These are phyloP conservation scores for Kockiozyma suomiensis DNA, from an alignment of 805 yeast genomes.

Conservation along the genomic window DNA sequence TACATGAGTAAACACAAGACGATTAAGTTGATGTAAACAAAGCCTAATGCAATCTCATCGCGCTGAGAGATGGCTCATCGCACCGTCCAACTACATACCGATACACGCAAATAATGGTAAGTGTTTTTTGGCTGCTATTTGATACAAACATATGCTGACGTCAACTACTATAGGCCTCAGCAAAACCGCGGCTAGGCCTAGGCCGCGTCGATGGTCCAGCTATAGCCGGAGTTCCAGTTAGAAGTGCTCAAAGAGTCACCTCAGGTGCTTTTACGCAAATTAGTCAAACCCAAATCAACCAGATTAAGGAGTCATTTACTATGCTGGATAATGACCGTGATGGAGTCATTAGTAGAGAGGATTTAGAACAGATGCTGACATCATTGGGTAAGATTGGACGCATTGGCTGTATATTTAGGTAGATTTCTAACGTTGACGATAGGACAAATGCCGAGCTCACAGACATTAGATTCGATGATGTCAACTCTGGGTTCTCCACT, in stretches of 20 bases:
- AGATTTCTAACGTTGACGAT: not conserved
- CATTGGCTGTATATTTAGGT: not conserved
- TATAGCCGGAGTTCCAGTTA: not conserved
- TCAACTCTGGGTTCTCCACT: slow-evolving; percentile 46
- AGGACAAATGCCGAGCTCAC: slow-evolving; percentile 47
- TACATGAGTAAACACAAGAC: too few species aligned
- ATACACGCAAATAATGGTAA: not conserved
- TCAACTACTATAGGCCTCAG: not conserved
- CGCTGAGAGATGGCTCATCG: not conserved
- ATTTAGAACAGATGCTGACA: slow-evolving; percentile 54
- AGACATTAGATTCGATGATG: slow-evolving; percentile 56
- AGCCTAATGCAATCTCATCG: not conserved
- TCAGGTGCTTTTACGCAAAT: slow-evolving; percentile 41
- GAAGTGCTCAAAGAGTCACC: slow-evolving; percentile 8
- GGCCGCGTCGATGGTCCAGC: not conserved
- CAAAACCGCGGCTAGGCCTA: not conserved
- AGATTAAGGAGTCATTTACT: slow-evolving; percentile 73
- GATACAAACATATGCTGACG: not conserved
- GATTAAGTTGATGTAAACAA: slow-evolving; percentile 4
- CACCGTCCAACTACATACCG: not conserved
- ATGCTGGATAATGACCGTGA: slow-evolving; percentile 82
- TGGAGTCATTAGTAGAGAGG: slow-evolving; percentile 46
- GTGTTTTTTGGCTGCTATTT: not conserved
- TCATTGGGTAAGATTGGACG: slow-evolving; percentile 48
- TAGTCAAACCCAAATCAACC: slow-evolving; percentile 63